Base-by-base conservation (phyloP, 495 filamentous ascomycete genomes). In the Poronia punctata region DNA sequence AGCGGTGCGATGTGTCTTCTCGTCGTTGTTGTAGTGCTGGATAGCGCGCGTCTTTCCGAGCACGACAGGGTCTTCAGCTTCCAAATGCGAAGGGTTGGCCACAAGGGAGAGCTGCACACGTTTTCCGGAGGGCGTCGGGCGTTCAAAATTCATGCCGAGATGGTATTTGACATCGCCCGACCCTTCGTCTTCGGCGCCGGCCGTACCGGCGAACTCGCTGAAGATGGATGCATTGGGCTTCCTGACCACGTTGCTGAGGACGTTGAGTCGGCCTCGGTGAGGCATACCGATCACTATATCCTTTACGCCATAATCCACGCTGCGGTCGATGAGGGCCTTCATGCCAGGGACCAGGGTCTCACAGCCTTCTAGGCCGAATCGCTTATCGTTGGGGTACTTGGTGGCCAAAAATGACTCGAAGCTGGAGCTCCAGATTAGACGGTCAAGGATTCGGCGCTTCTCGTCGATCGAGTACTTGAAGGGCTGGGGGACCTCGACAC, bases 211-310 rank as follows among this genome's bases (percentile, higher is more conserved):
- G 54, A 98, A 98, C 66, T 98, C 92, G 64, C 84, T 93, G 72
- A 98, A 98, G 62, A 98, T 97, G 42, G 93, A 96, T 68, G 96
- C 93, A 59, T 98, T 98, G 46, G 92, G 88, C 70, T 98, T 98
- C 43, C 92, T 79, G 52, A 98, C 92, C 54, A 98, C 92, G 66
- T 98, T 98, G 71, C 86, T 94, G 30, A 98, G 79, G 27, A 98
- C 87, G 59, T 98, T 98, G 26, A 98, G 80, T 71, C 92, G 88
- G 53, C 92, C 92, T 76, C 92, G 88, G 69, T 98, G 92, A 44
- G 92, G 92, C 92, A 97, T 98, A 57, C 92, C 92, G 60, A 98
- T 97, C 49, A 97, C 82, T 49, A 98, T 97, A 54, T 98, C 92
- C 70, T 97, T 97, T 50, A 98, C 81, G 42, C 92, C 92, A 52